Percentiles rank a stretch among this genome's conserved stretches.
These are phyloP conservation scores for Mesembryanthemum crystallinum DNA, from an alignment of 148 eudicot genomes.

Conservation along the genomic window DNA sequence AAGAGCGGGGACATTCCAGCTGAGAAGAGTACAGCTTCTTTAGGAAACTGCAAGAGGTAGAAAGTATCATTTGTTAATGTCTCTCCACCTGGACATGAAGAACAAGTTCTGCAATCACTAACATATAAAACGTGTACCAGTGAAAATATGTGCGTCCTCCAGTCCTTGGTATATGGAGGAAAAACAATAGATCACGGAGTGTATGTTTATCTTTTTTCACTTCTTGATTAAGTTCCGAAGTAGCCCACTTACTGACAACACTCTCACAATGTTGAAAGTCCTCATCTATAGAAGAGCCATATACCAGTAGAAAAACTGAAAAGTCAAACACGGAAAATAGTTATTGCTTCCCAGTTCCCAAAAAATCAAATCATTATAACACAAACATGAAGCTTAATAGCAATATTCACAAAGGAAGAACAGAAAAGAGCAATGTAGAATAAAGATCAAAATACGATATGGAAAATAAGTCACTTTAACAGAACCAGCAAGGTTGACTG, in stretches of 20 bases:
- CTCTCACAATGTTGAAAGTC: constrained; percentile 55
- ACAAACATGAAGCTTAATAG: not conserved
- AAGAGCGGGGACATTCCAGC: constrained; percentile 84
- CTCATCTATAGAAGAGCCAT: constrained; percentile 35
- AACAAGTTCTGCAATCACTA: not conserved
- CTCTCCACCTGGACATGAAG: not conserved
- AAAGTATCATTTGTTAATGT: not conserved
- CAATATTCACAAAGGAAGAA: not conserved
- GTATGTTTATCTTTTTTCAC: constrained; percentile 59
- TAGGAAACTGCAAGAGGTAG: constrained; percentile 59
- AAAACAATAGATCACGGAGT: constrained; percentile 70
- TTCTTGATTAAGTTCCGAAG: constrained; percentile 51
- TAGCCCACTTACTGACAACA: constrained; percentile 70
- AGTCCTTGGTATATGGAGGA: constrained; percentile 89
- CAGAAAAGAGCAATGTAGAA: not conserved
- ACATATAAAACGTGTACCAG: constrained; percentile 44
- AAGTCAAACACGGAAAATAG: not conserved
- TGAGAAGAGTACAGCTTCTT: constrained; percentile 69
- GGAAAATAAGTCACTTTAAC: not conserved
- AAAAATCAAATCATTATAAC: not conserved
- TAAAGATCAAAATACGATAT: not conserved
- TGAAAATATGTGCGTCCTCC: constrained; percentile 88
- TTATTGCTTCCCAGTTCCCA: not conserved
- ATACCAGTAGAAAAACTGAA: constrained; percentile 29
- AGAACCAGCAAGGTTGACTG: not conserved